These are phyloP conservation scores for Neurospora sp. DNA, from an alignment of 495 filamentous ascomycete genomes.

Conservation along the genomic window DNA sequence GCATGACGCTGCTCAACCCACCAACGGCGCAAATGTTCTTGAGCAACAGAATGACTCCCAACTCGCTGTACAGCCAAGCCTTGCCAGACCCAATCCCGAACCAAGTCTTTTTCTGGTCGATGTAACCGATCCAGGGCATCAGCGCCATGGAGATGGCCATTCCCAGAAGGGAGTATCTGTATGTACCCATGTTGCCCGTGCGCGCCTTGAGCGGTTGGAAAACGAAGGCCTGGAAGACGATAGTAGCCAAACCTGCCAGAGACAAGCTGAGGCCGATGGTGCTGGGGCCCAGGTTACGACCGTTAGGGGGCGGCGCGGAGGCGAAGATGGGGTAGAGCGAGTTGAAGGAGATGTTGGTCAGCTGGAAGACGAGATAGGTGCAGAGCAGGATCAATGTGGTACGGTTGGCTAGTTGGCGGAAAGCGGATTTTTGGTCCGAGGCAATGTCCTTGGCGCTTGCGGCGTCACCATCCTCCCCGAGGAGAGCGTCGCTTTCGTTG, in stretches of 20 bases:
- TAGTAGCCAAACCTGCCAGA: slow-evolving; percentile 73
- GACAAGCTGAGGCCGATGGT: slow-evolving; percentile 82
- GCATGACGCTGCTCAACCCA: slow-evolving; percentile 77
- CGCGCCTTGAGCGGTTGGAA: slow-evolving; percentile 72
- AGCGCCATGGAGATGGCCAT: slow-evolving; percentile 75
- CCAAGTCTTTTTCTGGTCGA: slow-evolving; percentile 35
- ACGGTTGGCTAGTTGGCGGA: slow-evolving; percentile 54
- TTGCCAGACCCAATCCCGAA: slow-evolving; percentile 45
- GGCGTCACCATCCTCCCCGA: slow-evolving; percentile 16
- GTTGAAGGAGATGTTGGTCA: slow-evolving; percentile 83
- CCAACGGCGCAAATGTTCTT: slow-evolving; percentile 86
- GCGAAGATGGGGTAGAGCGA: slow-evolving; percentile 88
- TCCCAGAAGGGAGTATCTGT: slow-evolving; percentile 67
- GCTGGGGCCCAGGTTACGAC: slow-evolving; percentile 61
- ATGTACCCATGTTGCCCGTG: slow-evolving; percentile 77
- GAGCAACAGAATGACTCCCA: slow-evolving; percentile 69
- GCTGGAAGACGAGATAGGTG: slow-evolving; percentile 80
- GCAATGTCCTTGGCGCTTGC: slow-evolving; percentile 20
- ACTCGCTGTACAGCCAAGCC: slow-evolving; percentile 59
- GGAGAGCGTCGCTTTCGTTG: slow-evolving; percentile 19
- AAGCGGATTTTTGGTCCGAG: slow-evolving; percentile 30
- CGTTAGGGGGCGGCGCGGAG: slow-evolving; percentile 60
- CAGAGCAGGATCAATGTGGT: slow-evolving; percentile 70
- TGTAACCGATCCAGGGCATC: slow-evolving; percentile 85
- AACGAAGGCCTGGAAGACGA: slow-evolving; percentile 77